phyloP scores from a whole-genome alignment of 208 protist genomes.

The Leishmania lainsoni region DNA sequence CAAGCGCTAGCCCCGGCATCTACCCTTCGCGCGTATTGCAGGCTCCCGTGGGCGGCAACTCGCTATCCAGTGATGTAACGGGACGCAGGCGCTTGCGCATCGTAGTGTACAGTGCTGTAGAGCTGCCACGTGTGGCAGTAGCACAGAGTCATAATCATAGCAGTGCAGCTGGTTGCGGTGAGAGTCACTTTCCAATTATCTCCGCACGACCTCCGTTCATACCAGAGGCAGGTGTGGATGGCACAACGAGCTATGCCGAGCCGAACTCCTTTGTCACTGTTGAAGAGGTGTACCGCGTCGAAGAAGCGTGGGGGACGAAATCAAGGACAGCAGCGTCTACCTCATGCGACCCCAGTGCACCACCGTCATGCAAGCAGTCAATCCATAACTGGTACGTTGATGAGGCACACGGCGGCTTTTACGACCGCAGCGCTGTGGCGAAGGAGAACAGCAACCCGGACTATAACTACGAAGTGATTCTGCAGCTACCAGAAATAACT shows the following conservation, averaged over 20 bases:
- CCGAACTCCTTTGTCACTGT: constrained; percentile 78
- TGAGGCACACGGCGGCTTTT: constrained; percentile 53
- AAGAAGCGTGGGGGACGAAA: not conserved
- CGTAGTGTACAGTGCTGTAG: constrained; percentile 52
- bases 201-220: constrained; percentile 20
- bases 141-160: not conserved
- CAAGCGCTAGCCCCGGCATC: not conserved
- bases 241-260: constrained; percentile 35
- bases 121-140: constrained; percentile 61
- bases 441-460: constrained; percentile 48
- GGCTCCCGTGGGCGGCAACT: not conserved
- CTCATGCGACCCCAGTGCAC: not conserved
- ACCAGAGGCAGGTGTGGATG: constrained; percentile 14
- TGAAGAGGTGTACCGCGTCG: constrained; percentile 62
- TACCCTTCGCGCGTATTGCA: constrained; percentile 2
- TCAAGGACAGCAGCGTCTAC: not conserved
- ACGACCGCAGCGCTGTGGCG: constrained; percentile 67
- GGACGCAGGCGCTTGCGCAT: constrained; percentile 52
- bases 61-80: not conserved
- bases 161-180: not conserved
- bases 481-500: constrained; percentile 56
- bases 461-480: constrained; percentile 74
- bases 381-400: constrained; percentile 75
- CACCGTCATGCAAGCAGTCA: constrained; percentile 26
- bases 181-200: constrained; percentile 12